Base-by-base conservation (phyloP, 2,329 filamentous ascomycete species). In the Fusarium denticulatum region DNA sequence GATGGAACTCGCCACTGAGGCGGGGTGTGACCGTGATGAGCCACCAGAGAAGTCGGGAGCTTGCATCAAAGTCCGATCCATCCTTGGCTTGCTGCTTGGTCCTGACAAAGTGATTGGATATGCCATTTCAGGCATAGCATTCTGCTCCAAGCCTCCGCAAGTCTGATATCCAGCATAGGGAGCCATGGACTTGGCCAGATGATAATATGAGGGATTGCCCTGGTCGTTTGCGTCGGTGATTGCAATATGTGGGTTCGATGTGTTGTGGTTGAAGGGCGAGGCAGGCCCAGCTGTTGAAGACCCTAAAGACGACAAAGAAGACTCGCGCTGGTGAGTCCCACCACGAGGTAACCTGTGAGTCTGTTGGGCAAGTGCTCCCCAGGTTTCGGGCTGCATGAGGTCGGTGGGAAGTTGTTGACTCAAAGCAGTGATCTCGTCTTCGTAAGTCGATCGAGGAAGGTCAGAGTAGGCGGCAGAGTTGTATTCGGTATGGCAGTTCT, bases 251-350 rank as follows among this genome's bases (percentile, higher is more conserved):
- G 89, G 89, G 69, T 90, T 88, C 42, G 88, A 85, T 4, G 84
- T 87, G 76, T 84, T 89, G 64, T 86, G 82, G 43, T 85, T 86
- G 78, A 85, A 91, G 7, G 89, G 89, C 24, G 90, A 91, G 0
- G 86, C 84, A 24, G 89, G 89, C n/a, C 87, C 88, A 40, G 87
- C 85, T 1, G 68, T 71, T 5, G 89, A 91, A 30, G 89, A 91
- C 16, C 88, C 88, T 45, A 91, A 76, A 1, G 90, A 91, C 0
- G 89, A 91, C 42, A 90, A 81, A 12, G 89, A 91, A 5, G 89
- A 88, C 72, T 91, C 89, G 73, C 89, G 87, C 50, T 91, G 85
- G 76, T 91, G 89, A 32, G 84, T 76, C 42, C 84, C 79, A 22
- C 84, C 79, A 22, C 84, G 82, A 63, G 80, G 80, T 43, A 81